phyloP scores from a whole-genome alignment of 768 basidiomycete genomes.

The Boletus rubescentipes region DNA sequence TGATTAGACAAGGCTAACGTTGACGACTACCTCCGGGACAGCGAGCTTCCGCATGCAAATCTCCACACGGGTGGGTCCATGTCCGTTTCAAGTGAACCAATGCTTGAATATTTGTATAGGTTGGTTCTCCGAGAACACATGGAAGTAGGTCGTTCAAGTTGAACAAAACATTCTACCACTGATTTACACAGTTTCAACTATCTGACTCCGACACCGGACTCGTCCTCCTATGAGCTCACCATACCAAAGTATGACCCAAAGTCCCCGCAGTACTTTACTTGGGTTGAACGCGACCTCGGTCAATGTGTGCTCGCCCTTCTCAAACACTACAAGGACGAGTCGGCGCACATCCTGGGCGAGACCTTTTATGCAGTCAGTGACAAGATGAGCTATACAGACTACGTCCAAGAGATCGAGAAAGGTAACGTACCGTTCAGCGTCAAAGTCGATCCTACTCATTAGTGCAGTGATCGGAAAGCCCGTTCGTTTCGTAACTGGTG shows the following conservation, averaged over 20 bases:
- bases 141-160: constrained; percentile 16
- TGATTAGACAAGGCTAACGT: constrained; percentile 24
- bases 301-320: constrained; percentile 22
- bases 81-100: too few species aligned
- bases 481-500: constrained; percentile 23
- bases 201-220: constrained; percentile 9
- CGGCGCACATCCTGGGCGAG: constrained; percentile 17
- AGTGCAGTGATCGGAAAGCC: constrained; percentile 26
- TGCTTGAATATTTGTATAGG: constrained; percentile 7
- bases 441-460: neutral
- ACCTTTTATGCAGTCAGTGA: constrained; percentile 28
- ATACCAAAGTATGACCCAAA: constrained; percentile 20
- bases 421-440: constrained; percentile 3
- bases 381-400: constrained; percentile 18
- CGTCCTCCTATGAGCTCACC: constrained; percentile 17
- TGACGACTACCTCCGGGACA: constrained; percentile 23
- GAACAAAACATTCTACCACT: too few species aligned
- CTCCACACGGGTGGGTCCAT: constrained; percentile 19
- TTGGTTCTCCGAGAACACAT: constrained; percentile 27
- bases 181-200: constrained; percentile 2
- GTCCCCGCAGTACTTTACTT: constrained; percentile 21
- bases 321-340: constrained; percentile 24
- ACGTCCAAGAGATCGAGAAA: constrained; percentile 13
- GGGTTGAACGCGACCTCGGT: constrained; percentile 26
- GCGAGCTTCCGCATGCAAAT: constrained; percentile 18